phyloP scores from a whole-genome alignment of 2,329 filamentous ascomycete genomes.

The Penicillium brevicompactum region DNA sequence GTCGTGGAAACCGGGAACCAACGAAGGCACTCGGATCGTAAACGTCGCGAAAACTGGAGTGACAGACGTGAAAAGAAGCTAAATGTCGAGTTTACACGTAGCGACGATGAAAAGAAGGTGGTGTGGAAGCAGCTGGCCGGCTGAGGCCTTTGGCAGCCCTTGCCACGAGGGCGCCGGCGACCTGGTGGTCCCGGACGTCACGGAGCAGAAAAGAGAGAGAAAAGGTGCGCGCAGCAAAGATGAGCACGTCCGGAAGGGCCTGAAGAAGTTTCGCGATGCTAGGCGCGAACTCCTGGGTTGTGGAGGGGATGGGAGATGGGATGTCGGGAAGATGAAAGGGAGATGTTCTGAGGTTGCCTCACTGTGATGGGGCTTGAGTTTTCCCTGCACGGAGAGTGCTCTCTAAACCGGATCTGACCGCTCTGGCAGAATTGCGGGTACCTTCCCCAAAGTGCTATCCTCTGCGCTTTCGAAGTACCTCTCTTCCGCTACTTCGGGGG shows the following conservation, averaged over 20 bases:
- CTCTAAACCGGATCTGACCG: conserved; percentile 27
- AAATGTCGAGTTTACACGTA: conserved; percentile 18
- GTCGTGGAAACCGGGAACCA: conserved; percentile 13
- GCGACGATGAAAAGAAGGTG: conserved; percentile 36
- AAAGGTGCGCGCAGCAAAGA: conserved; percentile 27
- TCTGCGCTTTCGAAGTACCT: neutral
- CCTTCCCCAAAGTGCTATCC: conserved; percentile 4
- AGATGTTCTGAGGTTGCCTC: conserved; percentile 45
- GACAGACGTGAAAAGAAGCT: conserved; percentile 14
- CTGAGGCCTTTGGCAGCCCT: conserved; percentile 50
- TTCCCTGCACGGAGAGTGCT: conserved; percentile 31
- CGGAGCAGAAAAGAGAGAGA: conserved; percentile 35
- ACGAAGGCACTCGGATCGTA: conserved; percentile 17
- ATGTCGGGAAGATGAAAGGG: conserved; percentile 44
- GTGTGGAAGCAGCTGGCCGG: conserved; percentile 41
- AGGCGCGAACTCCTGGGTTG: conserved; percentile 43
- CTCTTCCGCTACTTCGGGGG: neutral
- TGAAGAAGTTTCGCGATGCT: conserved; percentile 44
- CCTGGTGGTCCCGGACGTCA: conserved; percentile 39
- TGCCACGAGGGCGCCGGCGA: conserved; percentile 51
- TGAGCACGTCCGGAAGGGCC: conserved; percentile 27
- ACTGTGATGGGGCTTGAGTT: conserved; percentile 42
- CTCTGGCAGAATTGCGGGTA: conserved; percentile 16
- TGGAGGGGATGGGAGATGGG: conserved; percentile 33
- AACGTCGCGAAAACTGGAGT: conserved; percentile 21